Conservation (phyloP, 768 basidiomycete species). For the Podaxis rugospora region DNA sequence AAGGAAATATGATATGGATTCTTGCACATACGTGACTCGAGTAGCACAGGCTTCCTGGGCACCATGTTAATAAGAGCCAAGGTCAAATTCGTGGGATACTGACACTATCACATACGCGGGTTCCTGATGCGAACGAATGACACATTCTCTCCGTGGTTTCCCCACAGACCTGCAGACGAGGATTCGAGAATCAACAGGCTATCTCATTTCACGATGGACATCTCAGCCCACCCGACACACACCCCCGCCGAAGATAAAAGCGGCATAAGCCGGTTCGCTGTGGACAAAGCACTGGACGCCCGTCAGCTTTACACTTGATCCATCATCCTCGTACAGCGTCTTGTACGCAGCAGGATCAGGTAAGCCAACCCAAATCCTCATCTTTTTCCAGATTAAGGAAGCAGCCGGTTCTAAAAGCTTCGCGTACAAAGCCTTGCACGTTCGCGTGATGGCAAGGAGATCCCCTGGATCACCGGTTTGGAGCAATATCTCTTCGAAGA, state of each 20-base stretch:
- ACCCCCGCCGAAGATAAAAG: conserved; percentile 58
- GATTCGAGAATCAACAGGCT: not conserved
- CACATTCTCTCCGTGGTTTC: conserved; percentile 32
- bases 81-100: not conserved
- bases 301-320: not conserved
- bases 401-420: conserved; percentile 7
- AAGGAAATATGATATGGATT: not conserved
- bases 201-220: not conserved
- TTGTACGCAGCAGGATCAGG: conserved; percentile 18
- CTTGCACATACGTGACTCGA: not conserved
- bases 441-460: conserved; percentile 4
- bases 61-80: not conserved
- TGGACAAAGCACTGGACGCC: not conserved
- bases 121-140: conserved; percentile 41
- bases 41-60: not conserved
- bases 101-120: conserved; percentile 40
- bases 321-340: not conserved
- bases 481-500: conserved; percentile 5
- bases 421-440: conserved; percentile 3
- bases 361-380: conserved; percentile 8
- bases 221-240: conserved; percentile 43
- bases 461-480: not conserved
- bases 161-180: conserved; percentile 32
- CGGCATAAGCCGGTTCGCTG: conserved; percentile 58
- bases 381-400: conserved; percentile 11